Base-by-base conservation (phyloP, 768 basidiomycete species). In the Rhodotorula paludigena region DNA sequence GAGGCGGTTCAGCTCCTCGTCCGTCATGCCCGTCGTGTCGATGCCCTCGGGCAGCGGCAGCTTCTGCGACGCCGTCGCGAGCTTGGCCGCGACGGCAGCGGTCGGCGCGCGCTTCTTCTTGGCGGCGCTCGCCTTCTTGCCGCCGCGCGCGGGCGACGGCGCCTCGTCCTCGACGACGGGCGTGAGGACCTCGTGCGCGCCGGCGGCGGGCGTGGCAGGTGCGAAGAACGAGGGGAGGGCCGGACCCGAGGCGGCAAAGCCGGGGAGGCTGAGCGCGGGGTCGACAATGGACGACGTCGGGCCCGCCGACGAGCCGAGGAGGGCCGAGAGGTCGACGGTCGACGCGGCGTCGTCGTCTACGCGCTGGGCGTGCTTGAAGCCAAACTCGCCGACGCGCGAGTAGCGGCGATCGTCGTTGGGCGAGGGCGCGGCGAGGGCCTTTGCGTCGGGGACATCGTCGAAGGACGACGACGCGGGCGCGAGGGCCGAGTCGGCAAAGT, bases 141-240 rank as follows among this genome's bases (percentile, higher is more conserved):
- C 81, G 86, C 84, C 7, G 82, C 72, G 52, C 48, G 47, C 74
- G 68, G 57, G 72, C 73, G 39, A 74, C 63, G 52, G 33, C 23
- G 33, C 52, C 4, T 11, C 35, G 33, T 33, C 20, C 21, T 23
- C 10, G 15, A 3, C 7, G 32, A 70, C 71, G 32, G 42, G 71
- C 41, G 44, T 73, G 65, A 48, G 75, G 28, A 42, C 53, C 38
- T 36, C 57, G 71, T 33, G 38, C 71, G 68, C 51, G 74, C 63
- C 39, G 70, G 73, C 33, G 20, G 72, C 39, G 41, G 74, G 68
- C 63, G 78, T 65, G 36, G 78, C 66, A 41, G 77, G 49, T n/a
- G 80, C 73, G 48, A 58, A 62, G 63, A 57, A 71, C 35, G 52
- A 44, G 12, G 63, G 67, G 30, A 64, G 57, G 33, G 49, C 25